Percentiles rank a stretch among this genome's conserved stretches.
These are phyloP conservation scores for Colletotrichum sublineola DNA, from an alignment of 2,329 filamentous ascomycete species.

Conservation along the genomic window DNA sequence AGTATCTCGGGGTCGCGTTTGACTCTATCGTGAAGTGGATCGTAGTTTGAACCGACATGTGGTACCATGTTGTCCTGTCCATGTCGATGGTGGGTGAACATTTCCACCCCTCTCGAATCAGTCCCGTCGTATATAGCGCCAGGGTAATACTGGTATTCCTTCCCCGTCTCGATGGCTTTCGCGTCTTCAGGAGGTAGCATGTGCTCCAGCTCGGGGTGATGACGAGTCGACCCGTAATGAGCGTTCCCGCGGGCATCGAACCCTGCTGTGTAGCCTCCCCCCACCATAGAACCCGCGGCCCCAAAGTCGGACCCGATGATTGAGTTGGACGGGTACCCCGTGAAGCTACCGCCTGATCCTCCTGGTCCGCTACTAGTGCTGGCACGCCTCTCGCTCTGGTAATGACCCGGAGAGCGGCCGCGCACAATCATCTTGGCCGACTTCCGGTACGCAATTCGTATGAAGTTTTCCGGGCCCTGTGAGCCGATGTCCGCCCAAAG, in stretches of 20 bases:
- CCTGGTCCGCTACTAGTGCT: constrained; percentile 77
- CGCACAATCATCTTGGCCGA: constrained; percentile 90
- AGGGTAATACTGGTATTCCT: constrained; percentile 69
- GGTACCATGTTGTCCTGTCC: constrained; percentile 52
- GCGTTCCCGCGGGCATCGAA: constrained; percentile 57
- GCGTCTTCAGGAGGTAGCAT: constrained; percentile 66
- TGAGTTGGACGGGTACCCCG: constrained; percentile 59
- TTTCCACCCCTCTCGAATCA: constrained; percentile 59
- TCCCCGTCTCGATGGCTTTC: constrained; percentile 62
- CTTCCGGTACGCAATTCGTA: constrained; percentile 79
- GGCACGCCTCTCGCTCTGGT: constrained; percentile 77
- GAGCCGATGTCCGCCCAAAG: constrained; percentile 78
- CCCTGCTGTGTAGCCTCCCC: constrained; percentile 51
- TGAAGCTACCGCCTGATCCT: constrained; percentile 73
- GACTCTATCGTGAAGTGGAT: constrained; percentile 51
- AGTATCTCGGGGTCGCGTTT: constrained; percentile 65
- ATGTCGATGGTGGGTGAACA: constrained; percentile 59
- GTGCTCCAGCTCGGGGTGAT: constrained; percentile 66
- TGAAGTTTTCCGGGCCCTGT: constrained; percentile 66
- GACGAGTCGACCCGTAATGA: constrained; percentile 58
- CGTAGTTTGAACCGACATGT: constrained; percentile 49
- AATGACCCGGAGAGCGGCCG: constrained; percentile 84
- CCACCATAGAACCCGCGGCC: constrained; percentile 55
- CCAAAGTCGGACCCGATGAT: constrained; percentile 57
- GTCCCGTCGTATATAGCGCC: constrained; percentile 62